phyloP scores from a whole-genome alignment of 1,139 yeast genomes.

The Debaryomyces sp. region DNA sequence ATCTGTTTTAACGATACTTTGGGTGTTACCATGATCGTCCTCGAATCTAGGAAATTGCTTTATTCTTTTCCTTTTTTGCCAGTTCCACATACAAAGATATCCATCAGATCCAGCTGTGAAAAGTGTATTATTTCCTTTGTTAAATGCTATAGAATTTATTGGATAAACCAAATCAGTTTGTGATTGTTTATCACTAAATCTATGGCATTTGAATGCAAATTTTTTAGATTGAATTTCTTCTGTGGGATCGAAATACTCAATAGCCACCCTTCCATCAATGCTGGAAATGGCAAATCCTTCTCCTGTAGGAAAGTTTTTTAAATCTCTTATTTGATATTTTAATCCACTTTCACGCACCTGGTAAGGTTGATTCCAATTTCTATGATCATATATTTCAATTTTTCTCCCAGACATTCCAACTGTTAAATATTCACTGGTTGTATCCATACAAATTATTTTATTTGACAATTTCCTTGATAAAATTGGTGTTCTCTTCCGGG shows the following conservation, averaged over 20 bases:
- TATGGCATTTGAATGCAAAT: constrained; percentile 87
- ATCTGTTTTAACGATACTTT: constrained; percentile 53
- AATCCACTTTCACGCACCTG: constrained; percentile 70
- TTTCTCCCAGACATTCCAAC: constrained; percentile 59
- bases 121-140: constrained; percentile 48
- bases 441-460: constrained; percentile 70
- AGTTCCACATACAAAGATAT: constrained; percentile 77
- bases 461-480: constrained; percentile 32
- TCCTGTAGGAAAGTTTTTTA: constrained; percentile 57
- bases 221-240: constrained; percentile 50
- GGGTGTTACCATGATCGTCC: constrained; percentile 15
- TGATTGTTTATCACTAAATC: constrained; percentile 42
- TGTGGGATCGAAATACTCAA: constrained; percentile 66
- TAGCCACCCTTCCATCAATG: constrained; percentile 83
- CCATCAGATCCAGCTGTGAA: constrained; percentile 86
- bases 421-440: constrained; percentile 48
- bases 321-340: constrained; percentile 66
- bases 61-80: constrained; percentile 59
- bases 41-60: constrained; percentile 56
- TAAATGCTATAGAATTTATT: constrained; percentile 68
- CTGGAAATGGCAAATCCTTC: constrained; percentile 79
- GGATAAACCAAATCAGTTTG: constrained; percentile 72
- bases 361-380: constrained; percentile 47
- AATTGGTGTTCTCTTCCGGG: constrained; percentile 22
- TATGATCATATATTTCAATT: constrained; percentile 61